Percentiles rank a stretch among this genome's conserved stretches.
Conservation (phyloP, 108 stramenopile species). For the Aureococcus anophagefferens region DNA sequence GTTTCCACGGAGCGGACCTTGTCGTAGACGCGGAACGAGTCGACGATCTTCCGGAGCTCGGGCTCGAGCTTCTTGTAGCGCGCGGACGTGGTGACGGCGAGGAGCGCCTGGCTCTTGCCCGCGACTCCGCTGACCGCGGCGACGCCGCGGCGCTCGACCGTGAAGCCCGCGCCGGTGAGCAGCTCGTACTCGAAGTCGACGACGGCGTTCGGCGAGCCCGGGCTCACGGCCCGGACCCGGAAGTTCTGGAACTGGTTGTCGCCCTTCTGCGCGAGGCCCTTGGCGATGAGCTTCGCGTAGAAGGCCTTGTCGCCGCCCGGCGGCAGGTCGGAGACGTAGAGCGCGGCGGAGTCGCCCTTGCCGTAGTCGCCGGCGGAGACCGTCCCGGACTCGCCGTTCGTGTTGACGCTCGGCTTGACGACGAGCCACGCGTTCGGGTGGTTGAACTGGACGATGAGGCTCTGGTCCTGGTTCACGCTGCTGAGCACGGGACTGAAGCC, state of each 20-base stretch:
- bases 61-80: constrained; percentile 8
- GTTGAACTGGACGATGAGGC: constrained; percentile 67
- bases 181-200: constrained; percentile 89
- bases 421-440: constrained; percentile 87
- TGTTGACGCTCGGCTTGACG: constrained; percentile 68
- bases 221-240: constrained; percentile 70
- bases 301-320: constrained; percentile 45
- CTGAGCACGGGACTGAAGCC: constrained; percentile 74
- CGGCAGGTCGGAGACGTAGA: constrained; percentile 41
- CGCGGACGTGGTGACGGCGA: constrained; percentile 27
- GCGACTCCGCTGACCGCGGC: constrained; percentile 65
- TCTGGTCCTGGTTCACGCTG: constrained; percentile 20
- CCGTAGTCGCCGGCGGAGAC: constrained; percentile 86
- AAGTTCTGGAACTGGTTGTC: constrained; percentile 82
- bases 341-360: constrained; percentile 89
- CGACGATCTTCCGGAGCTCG: not conserved
- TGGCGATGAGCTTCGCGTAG: constrained; percentile 55
- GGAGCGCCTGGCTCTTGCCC: constrained; percentile 14
- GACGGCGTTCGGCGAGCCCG: constrained; percentile 43
- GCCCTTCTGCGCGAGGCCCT: constrained; percentile 72
- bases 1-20: too few relatives aligned
- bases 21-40: constrained; percentile 1
- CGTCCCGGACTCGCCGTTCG: constrained; percentile 88
- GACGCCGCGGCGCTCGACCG: constrained; percentile 77
- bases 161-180: constrained; percentile 88